Evolutionary conservation across 768 basidiomycete genomes (phyloP).

Genomic region (Podaxis mareebaensis): DNA sequence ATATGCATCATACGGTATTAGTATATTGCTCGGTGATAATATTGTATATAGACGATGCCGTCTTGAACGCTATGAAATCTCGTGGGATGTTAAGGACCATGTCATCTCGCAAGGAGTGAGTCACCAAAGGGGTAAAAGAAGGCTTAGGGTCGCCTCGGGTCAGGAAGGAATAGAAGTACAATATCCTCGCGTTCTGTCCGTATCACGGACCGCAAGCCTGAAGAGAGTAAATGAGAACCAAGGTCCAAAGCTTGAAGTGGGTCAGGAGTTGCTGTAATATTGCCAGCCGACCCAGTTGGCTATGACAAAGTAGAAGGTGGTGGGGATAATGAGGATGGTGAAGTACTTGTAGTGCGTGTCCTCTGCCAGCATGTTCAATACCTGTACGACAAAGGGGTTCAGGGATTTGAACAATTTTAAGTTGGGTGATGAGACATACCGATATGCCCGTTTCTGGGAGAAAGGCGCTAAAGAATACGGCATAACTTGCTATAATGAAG

Average conservation of each 20-base stretch:
- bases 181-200: background rate
- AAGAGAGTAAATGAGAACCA: background rate
- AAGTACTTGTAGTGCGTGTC: constrained; percentile 95
- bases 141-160: background rate
- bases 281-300: constrained; percentile 99
- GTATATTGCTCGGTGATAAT: background rate
- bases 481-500: constrained; percentile 60
- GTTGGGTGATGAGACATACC: constrained; percentile 38
- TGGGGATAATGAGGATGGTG: constrained; percentile 73
- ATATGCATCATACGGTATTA: background rate
- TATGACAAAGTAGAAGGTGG: constrained; percentile 86
- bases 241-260: background rate
- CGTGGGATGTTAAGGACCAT: too few species aligned
- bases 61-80: too few species aligned
- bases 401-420: background rate
- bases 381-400: constrained; percentile 34
- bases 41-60: background rate
- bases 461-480: constrained; percentile 66
- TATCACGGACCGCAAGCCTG: background rate
- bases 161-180: background rate
- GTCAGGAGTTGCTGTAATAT: constrained; percentile 88
- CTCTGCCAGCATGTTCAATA: constrained; percentile 59
- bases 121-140: background rate
- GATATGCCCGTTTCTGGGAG: constrained; percentile 49
- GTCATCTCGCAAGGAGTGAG: background rate